Conservation (phyloP, 1,284 basidiomycete genomes). For the Mycosarcoma mackinlayi region DNA sequence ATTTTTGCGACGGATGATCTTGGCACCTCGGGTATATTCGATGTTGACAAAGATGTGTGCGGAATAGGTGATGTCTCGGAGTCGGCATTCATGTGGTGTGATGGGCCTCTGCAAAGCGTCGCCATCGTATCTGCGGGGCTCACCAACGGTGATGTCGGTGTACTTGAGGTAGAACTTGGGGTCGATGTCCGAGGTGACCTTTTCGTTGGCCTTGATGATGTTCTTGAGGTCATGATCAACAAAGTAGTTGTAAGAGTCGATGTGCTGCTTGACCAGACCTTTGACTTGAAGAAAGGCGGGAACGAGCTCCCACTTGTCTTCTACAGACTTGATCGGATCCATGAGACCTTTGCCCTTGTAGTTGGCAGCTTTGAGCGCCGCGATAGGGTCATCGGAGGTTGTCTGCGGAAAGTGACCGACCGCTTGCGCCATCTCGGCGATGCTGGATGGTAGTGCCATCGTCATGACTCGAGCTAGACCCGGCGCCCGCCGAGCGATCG, state of each 20-base stretch:
- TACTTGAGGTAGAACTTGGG: conserved; percentile 98
- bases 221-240: conserved; percentile 87
- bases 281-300: conserved; percentile 68
- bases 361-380: conserved; percentile 53
- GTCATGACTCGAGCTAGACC: not conserved
- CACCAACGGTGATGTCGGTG: conserved; percentile 83
- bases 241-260: conserved; percentile 99
- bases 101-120: conserved; percentile 82
- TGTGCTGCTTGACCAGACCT: conserved; percentile 83
- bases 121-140: conserved; percentile 82
- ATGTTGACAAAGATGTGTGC: conserved; percentile 95
- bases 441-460: conserved; percentile 43
- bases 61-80: conserved; percentile 94
- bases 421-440: conserved; percentile 47
- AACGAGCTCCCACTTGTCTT: conserved; percentile 69
- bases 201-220: conserved; percentile 73
- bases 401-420: conserved; percentile 19
- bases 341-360: conserved; percentile 69
- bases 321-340: conserved; percentile 72
- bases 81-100: conserved; percentile 96
- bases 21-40: conserved; percentile 92
- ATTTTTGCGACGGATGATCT: conserved; percentile 83
- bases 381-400: conserved; percentile 38
- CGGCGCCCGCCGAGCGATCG: conserved; percentile 10
- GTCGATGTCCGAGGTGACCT: conserved; percentile 85